Conservation (phyloP, 371 early-diverging fungal genomes). For the Mucor velutinosus region DNA sequence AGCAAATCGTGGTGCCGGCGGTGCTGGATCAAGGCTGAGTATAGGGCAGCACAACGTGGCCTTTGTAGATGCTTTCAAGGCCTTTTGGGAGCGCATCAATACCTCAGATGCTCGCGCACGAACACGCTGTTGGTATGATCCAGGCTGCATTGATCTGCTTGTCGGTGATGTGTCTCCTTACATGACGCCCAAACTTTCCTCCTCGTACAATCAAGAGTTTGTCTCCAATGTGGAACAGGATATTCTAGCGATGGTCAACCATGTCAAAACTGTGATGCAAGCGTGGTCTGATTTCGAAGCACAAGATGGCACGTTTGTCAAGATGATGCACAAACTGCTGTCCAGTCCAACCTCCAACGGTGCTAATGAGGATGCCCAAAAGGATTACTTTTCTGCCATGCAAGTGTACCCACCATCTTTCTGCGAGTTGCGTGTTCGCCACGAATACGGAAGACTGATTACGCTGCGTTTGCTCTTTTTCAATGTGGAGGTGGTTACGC, state of each 20-base stretch:
- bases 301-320: constrained; percentile 47
- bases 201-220: constrained; percentile 47
- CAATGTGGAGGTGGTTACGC: constrained; percentile 44
- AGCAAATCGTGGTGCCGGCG: not conserved
- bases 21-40: not conserved
- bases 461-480: constrained; percentile 52
- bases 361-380: not conserved
- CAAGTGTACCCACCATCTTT: constrained; percentile 39
- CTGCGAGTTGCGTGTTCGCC: constrained; percentile 43
- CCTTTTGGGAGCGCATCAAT: constrained; percentile 43
- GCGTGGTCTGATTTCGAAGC: constrained; percentile 43
- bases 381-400: constrained; percentile 29
- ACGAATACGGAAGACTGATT: constrained; percentile 46
- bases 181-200: constrained; percentile 44
- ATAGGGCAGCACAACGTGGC: constrained; percentile 13
- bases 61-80: constrained; percentile 34
- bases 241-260: constrained; percentile 25
- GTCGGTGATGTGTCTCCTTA: constrained; percentile 51
- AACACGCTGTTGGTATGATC: constrained; percentile 51
- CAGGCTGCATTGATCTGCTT: constrained; percentile 45
- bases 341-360: not conserved
- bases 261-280: constrained; percentile 20
- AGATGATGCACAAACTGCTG: constrained; percentile 31
- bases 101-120: constrained; percentile 28
- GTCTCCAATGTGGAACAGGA: constrained; percentile 37